Evolutionary conservation across 2,329 filamentous ascomycete species (phyloP).

Genomic region (Xylariomycetidae sp.): DNA sequence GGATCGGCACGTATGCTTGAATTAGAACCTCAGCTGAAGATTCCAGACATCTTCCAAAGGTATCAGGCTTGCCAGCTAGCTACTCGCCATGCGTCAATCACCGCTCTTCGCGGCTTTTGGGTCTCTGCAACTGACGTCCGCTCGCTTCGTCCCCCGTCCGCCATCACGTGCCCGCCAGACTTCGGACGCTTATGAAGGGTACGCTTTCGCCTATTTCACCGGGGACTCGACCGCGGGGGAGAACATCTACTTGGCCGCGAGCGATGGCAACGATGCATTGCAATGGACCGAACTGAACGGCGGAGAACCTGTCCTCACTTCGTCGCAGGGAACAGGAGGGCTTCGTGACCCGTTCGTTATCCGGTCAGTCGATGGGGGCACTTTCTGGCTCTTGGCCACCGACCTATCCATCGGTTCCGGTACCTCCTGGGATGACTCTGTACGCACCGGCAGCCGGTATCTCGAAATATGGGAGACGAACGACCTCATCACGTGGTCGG

Average conservation of each 20-base stretch:
- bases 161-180: constrained; percentile 4
- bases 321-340: constrained; percentile 42
- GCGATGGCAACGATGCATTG: constrained; percentile 47
- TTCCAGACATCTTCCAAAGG: constrained; percentile 1
- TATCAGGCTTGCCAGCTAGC: background rate
- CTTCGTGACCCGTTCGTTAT: constrained; percentile 51
- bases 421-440: constrained; percentile 45
- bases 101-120: constrained; percentile 3
- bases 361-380: constrained; percentile 44
- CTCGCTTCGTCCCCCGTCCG: constrained; percentile 6
- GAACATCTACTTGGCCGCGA: constrained; percentile 48
- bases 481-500: constrained; percentile 46
- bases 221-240: constrained; percentile 39
- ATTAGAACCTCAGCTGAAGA: too few species aligned
- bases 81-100: constrained; percentile 5
- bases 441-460: constrained; percentile 43
- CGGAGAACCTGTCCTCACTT: constrained; percentile 41
- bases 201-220: constrained; percentile 50
- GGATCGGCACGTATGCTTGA: too few species aligned
- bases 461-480: constrained; percentile 50
- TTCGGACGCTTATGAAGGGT: constrained; percentile 31
- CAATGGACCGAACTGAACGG: constrained; percentile 46
- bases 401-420: constrained; percentile 51
- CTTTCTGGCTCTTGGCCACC: constrained; percentile 47
- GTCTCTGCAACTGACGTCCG: constrained; percentile 4